phyloP scores from a whole-genome alignment of 2,329 filamentous ascomycete species.

The Paramyrothecium roridum region DNA sequence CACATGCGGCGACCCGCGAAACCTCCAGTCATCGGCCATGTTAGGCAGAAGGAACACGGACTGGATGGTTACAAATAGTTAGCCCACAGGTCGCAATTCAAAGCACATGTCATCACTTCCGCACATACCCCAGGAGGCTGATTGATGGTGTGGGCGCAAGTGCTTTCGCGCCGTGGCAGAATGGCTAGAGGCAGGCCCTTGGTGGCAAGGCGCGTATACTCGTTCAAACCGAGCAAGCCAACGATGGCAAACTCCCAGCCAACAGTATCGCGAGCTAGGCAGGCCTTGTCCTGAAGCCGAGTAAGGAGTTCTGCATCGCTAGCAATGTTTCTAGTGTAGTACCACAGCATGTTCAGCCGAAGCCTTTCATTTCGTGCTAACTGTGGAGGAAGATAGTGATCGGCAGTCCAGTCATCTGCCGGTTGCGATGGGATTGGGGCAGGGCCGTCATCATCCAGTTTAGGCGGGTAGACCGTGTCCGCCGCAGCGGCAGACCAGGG shows the following conservation, averaged over 20 bases:
- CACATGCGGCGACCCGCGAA: slow-evolving; percentile 34
- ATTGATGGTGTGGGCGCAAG: slow-evolving; percentile 40
- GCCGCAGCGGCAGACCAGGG: slow-evolving; percentile 7
- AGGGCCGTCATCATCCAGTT: slow-evolving; percentile 5
- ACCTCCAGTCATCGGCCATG: slow-evolving; percentile 41
- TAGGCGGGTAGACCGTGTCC: slow-evolving; percentile 4
- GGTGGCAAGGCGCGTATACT: slow-evolving; percentile 38
- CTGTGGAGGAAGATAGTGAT: slow-evolving; percentile 15
- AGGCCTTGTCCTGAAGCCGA: slow-evolving; percentile 37
- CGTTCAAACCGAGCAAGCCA: slow-evolving; percentile 37
- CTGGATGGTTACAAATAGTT: slow-evolving; percentile 5
- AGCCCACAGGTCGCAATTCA: not conserved
- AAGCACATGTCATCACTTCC: not conserved
- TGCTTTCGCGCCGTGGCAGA: slow-evolving; percentile 39
- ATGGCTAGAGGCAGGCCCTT: slow-evolving; percentile 35
- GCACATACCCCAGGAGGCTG: slow-evolving; percentile 22
- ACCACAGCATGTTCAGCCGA: slow-evolving; percentile 34
- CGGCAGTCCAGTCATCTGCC: not conserved
- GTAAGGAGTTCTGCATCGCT: slow-evolving; percentile 35
- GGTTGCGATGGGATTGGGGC: slow-evolving; percentile 10
- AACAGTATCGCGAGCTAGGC: slow-evolving; percentile 34
- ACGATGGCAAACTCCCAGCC: slow-evolving; percentile 44
- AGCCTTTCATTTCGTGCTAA: slow-evolving; percentile 24
- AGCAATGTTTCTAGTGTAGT: slow-evolving; percentile 36
- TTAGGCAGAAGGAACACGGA: slow-evolving; percentile 36